Conservation (phyloP, 768 basidiomycete genomes). For the Mycena olivaceomarginata region DNA sequence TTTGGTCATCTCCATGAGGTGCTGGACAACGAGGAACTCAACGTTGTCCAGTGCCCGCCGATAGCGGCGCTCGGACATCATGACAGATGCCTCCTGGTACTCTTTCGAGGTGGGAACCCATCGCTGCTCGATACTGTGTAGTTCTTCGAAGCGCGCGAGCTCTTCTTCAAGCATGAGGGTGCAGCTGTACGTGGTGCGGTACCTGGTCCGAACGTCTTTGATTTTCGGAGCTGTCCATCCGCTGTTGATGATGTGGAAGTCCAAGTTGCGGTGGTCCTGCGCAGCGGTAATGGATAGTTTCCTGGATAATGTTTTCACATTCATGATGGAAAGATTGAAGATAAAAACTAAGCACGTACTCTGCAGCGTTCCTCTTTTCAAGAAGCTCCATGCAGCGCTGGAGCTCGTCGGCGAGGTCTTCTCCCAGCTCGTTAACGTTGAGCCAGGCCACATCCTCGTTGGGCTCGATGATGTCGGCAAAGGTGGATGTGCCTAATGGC, state of each 20-base stretch:
- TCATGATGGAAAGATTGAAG: no score
- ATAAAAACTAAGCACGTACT: not conserved
- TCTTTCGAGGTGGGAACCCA: not conserved
- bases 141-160: not conserved
- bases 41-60: not conserved
- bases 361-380: not conserved
- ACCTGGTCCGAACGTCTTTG: not conserved
- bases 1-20: not conserved
- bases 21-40: not conserved
- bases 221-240: not conserved
- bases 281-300: not conserved
- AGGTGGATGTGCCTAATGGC: not conserved
- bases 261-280: not conserved
- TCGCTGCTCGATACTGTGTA: not conserved
- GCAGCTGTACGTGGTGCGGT: not conserved
- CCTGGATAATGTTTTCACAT: no score
- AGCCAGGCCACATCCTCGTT: constrained; percentile 42
- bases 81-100: not conserved
- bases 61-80: not conserved
- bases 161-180: not conserved
- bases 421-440: constrained; percentile 37
- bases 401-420: constrained; percentile 35
- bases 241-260: not conserved
- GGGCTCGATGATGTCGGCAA: not conserved
- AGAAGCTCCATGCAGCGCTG: constrained; percentile 21